These are phyloP conservation scores for Pleurotus sapidus DNA, from an alignment of 768 basidiomycete species.

Conservation along the genomic window DNA sequence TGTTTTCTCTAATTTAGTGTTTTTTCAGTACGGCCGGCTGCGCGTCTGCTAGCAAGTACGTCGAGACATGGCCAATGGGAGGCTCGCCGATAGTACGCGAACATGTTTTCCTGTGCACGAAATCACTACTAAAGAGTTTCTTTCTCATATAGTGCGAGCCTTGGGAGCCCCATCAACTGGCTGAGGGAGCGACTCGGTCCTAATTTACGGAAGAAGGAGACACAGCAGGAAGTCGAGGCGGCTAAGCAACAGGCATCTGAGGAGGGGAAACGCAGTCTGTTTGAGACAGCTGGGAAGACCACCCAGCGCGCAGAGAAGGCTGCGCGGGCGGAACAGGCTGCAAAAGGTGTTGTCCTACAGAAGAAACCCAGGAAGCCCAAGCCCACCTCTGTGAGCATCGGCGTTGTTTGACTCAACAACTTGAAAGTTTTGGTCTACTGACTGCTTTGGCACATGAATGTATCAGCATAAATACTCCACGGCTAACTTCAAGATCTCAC, in stretches of 20 bases:
- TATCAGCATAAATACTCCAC: constrained; percentile 90
- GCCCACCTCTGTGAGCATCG: constrained; percentile 3
- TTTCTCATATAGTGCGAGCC: constrained; percentile 35
- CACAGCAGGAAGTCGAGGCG: constrained; percentile 42
- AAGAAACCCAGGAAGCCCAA: constrained; percentile 4
- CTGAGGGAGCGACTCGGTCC: constrained; percentile 57
- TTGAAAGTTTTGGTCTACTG: background rate
- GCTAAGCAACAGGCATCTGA: constrained; percentile 42
- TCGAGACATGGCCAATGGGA: constrained; percentile 28
- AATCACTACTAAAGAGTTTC: constrained; percentile 2
- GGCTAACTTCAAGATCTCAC: constrained; percentile 89
- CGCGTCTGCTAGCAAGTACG: background rate
- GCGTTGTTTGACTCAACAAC: background rate
- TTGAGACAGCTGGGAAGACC: constrained; percentile 34
- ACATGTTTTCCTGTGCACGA: background rate
- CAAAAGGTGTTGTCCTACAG: background rate
- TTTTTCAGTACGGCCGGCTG: constrained; percentile 9
- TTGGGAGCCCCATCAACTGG: constrained; percentile 62
- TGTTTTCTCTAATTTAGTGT: too few relatives aligned
- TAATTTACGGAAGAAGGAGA: constrained; percentile 39
- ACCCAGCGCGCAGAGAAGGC: constrained; percentile 14
- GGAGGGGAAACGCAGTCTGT: constrained; percentile 47
- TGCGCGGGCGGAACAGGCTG: constrained; percentile 10
- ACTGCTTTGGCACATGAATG: background rate
- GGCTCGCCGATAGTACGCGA: constrained; percentile 43